Conservation (phyloP, 768 basidiomycete genomes). For the Lactarius sanguifluus region DNA sequence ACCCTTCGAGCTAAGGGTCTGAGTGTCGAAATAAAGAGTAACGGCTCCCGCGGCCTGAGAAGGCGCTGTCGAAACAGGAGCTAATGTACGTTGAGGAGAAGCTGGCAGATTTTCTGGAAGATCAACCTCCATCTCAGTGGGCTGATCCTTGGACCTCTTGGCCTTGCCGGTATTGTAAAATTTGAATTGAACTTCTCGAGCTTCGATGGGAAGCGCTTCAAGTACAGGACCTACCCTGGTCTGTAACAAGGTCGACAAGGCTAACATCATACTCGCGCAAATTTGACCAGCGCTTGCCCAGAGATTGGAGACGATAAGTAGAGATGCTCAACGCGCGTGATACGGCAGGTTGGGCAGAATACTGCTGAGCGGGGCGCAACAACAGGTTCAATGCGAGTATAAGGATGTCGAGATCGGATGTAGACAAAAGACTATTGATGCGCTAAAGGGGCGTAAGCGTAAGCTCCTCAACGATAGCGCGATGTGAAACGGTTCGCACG, state of each 20-base stretch:
- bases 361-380: slow-evolving; percentile 92
- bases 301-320: slow-evolving; percentile 73
- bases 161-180: slow-evolving; percentile 67
- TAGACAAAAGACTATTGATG: slow-evolving; percentile 82
- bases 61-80: slow-evolving; percentile 36
- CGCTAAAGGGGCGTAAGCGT: slow-evolving; percentile 51
- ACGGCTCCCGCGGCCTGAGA: slow-evolving; percentile 47
- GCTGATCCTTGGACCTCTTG: slow-evolving; percentile 32
- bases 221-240: slow-evolving; percentile 52
- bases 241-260: slow-evolving; percentile 67
- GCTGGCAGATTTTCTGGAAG: slow-evolving; percentile 41
- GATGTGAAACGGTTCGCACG: slow-evolving; percentile 52
- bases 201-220: slow-evolving; percentile 65
- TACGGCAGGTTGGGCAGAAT: slow-evolving; percentile 83
- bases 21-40: slow-evolving; percentile 60
- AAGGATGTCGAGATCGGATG: slow-evolving; percentile 87
- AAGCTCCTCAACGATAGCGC: slow-evolving; percentile 5
- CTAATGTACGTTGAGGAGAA: slow-evolving; percentile 44
- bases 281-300: slow-evolving; percentile 84
- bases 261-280: slow-evolving; percentile 78
- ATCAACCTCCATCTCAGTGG: slow-evolving; percentile 50
- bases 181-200: slow-evolving; percentile 75
- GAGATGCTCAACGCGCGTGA: slow-evolving; percentile 81
- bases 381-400: slow-evolving; percentile 80
- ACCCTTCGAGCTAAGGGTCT: slow-evolving; percentile 56